phyloP scores from a whole-genome alignment of 805 yeast species.

The Saccharomycodes ludwigii region DNA sequence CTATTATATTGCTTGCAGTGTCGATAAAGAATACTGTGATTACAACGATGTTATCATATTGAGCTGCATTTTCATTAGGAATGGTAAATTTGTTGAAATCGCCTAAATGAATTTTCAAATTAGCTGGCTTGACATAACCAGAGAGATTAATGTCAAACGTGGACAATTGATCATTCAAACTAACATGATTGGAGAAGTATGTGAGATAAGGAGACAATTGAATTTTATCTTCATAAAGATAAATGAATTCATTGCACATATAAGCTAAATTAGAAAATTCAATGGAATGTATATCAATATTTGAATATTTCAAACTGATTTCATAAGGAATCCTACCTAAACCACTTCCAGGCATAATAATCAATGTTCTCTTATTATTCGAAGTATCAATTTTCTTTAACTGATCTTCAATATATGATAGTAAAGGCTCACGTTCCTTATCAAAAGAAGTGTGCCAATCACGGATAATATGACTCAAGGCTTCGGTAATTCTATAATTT shows the following conservation, averaged over 20 bases:
- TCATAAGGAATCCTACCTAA: conserved; percentile 68
- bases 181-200: conserved; percentile 53
- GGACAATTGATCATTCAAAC: conserved; percentile 38
- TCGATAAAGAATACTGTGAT: conserved; percentile 74
- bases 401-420: conserved; percentile 36
- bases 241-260: conserved; percentile 49
- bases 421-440: conserved; percentile 40
- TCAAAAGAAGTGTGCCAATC: conserved; percentile 56
- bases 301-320: conserved; percentile 27
- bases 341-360: conserved; percentile 83
- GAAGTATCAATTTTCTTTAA: conserved; percentile 22
- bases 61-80: conserved; percentile 14
- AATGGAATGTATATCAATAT: conserved; percentile 50
- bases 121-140: conserved; percentile 29
- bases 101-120: conserved; percentile 37
- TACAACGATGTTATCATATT: conserved; percentile 38
- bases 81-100: conserved; percentile 51
- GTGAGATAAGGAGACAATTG: conserved; percentile 43
- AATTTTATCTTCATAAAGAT: conserved; percentile 18
- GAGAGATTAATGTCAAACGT: conserved; percentile 17
- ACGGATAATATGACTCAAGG: conserved; percentile 62
- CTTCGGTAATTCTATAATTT: conserved; percentile 45
- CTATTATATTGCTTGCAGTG: conserved; percentile 79
- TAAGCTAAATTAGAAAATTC: conserved; percentile 74
- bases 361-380: conserved; percentile 29